A percentile compares a stretch with the other conserved stretches of the same genome.
These are phyloP conservation scores for Fagopyrum homotropicum DNA, from an alignment of 148 eudicot genomes.

Conservation along the genomic window DNA sequence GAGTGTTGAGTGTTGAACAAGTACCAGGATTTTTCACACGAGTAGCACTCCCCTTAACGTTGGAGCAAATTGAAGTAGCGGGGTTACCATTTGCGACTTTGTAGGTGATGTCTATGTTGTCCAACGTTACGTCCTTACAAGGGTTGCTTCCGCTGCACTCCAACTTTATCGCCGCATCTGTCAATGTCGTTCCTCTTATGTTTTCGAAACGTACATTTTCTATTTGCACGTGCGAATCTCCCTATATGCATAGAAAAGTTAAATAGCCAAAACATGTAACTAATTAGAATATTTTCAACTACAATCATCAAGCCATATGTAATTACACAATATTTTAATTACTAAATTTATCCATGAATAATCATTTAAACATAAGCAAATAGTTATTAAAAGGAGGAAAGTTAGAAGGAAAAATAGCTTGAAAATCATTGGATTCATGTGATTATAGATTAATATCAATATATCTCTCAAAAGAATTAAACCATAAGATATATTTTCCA, in stretches of 20 bases:
- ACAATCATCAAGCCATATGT: no score
- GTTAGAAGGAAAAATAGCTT: no score
- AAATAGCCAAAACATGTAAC: no score
- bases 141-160: constrained; percentile 27
- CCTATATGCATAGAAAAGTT: constrained; percentile 13
- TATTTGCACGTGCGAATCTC: constrained; percentile 23
- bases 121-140: constrained; percentile 18
- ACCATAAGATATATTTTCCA: no score
- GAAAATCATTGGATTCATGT: no score
- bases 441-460: no score
- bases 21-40: constrained; percentile 20
- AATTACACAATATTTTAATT: no score
- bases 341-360: no score
- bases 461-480: no score
- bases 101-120: constrained; percentile 19
- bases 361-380: no score
- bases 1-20: neutral
- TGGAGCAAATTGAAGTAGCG: constrained; percentile 16
- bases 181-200: constrained; percentile 23
- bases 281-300: no score
- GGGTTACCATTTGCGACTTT: neutral
- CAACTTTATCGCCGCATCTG: constrained; percentile 18
- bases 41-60: constrained; percentile 13
- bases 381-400: no score
- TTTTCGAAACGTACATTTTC: constrained; percentile 22